Percentiles rank a stretch among this genome's conserved stretches.
Evolutionary conservation across 1,284 basidiomycete genomes (phyloP).

Genomic region (Phlebopus sp.): DNA sequence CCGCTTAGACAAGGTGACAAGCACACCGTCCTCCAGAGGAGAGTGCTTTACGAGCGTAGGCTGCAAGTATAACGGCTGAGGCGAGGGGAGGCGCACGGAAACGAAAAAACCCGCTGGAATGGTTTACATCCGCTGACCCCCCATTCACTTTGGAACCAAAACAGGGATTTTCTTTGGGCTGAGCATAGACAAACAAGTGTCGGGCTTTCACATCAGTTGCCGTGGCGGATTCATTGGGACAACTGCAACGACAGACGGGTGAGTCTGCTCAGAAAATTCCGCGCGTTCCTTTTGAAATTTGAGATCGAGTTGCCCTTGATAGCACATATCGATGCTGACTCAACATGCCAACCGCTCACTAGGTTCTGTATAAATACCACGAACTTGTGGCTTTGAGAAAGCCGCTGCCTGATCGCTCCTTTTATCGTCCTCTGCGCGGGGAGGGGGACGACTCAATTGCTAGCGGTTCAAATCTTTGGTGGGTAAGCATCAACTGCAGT

Average conservation of each 20-base stretch:
- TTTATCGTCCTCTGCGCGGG: too few relatives aligned
- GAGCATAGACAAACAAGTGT: conserved; percentile 12
- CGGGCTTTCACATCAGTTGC: conserved; percentile 7
- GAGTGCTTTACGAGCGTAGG: conserved; percentile 6
- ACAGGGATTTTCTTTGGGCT: conserved; percentile 17
- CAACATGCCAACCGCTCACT: conserved; percentile 4
- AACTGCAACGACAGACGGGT: conserved; percentile 20
- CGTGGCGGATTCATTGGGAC: conserved; percentile 28
- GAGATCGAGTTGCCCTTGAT: conserved; percentile 10
- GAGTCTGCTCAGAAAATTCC: conserved; percentile 24
- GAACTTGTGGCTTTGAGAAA: background rate
- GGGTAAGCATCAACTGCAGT: too few relatives aligned
- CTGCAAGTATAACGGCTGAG: conserved; percentile 5
- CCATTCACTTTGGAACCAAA: conserved; percentile 22
- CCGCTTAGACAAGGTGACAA: conserved; percentile 6
- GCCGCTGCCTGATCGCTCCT: too few relatives aligned
- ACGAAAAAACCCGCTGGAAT: conserved; percentile 19
- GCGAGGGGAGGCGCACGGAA: conserved; percentile 26
- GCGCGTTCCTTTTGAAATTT: conserved; percentile 32
- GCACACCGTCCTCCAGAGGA: conserved; percentile 9
- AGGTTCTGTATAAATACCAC: background rate
- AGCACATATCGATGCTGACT: conserved; percentile 4
- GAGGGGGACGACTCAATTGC: too few relatives aligned
- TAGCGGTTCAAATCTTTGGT: too few relatives aligned
- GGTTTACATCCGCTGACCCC: conserved; percentile 29